Percentiles rank a stretch among this genome's conserved stretches.
Evolutionary conservation across 2,329 filamentous ascomycete genomes (phyloP).

Genomic region (Fusarium burgessii): DNA sequence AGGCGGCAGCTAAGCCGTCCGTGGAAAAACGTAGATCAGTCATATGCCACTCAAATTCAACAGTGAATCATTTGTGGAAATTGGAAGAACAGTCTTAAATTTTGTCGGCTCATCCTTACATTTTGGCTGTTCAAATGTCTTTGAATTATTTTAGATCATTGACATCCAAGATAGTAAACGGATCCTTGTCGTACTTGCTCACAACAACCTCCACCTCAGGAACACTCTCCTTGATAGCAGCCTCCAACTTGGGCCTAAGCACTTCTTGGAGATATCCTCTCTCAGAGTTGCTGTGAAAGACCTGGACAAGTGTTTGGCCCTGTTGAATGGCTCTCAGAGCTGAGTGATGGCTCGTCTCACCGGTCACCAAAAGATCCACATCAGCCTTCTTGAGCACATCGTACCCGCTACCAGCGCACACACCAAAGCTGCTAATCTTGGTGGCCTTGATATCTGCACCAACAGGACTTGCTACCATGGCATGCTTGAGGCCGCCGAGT

Average conservation of each 20-base stretch:
- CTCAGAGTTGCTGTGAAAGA: slow-evolving; percentile 96
- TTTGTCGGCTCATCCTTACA: neutral
- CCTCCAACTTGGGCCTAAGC: slow-evolving; percentile 74
- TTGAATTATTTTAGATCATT: slow-evolving; percentile 49
- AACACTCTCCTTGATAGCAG: slow-evolving; percentile 64
- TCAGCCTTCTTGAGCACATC: slow-evolving; percentile 76
- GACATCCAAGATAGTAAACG: slow-evolving; percentile 80
- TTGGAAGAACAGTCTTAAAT: no score
- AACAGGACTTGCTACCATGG: slow-evolving; percentile 66
- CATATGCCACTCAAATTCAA: no score
- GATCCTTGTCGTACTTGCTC: slow-evolving; percentile 86
- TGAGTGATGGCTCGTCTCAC: slow-evolving; percentile 94
- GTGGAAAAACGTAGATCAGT: neutral
- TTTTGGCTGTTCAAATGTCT: neutral
- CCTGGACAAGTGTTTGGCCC: slow-evolving; percentile 82
- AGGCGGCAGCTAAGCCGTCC: neutral
- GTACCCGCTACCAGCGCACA: slow-evolving; percentile 91
- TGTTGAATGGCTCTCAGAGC: slow-evolving; percentile 87
- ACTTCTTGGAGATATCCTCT: slow-evolving; percentile 81
- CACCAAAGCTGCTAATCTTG: slow-evolving; percentile 76
- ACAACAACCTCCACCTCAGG: slow-evolving; percentile 73
- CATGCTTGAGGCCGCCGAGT: slow-evolving; percentile 72
- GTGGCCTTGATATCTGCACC: slow-evolving; percentile 52
- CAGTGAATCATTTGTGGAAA: neutral
- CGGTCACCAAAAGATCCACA: slow-evolving; percentile 88